A percentile compares a stretch with the other conserved stretches of the same genome.
phyloP scores from a whole-genome alignment of 129 eudicot species.

The Flaveria sonorensis region DNA sequence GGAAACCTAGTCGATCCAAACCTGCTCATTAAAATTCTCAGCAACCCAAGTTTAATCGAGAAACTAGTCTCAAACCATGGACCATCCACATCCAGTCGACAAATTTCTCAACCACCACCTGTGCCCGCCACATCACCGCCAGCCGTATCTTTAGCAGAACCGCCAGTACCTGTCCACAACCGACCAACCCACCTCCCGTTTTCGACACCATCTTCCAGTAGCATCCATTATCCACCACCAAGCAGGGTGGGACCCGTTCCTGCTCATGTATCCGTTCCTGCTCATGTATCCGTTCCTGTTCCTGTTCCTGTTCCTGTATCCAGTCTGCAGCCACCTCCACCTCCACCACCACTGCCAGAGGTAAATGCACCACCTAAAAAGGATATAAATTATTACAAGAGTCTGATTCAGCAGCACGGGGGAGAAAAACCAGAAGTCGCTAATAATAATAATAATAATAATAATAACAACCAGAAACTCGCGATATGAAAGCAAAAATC shows the following conservation, averaged over 20 bases:
- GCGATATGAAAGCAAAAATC: conserved; percentile 50
- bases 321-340: conserved; percentile 36
- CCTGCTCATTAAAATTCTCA: conserved; percentile 66
- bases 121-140: conserved; percentile 29
- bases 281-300: conserved; percentile 19
- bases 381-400: conserved; percentile 81
- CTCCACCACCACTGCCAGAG: conserved; percentile 27
- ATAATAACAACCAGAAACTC: conserved; percentile 18
- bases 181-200: conserved; percentile 44
- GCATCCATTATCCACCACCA: conserved; percentile 45
- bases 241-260: conserved; percentile 34
- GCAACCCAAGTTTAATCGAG: conserved; percentile 63
- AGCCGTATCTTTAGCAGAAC: conserved; percentile 36
- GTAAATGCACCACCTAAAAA: conserved; percentile 45
- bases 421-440: conserved; percentile 51
- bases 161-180: conserved; percentile 31
- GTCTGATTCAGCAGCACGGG: conserved; percentile 90
- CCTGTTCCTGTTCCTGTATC: conserved; percentile 4
- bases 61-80: conserved; percentile 54
- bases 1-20: conserved; percentile 63
- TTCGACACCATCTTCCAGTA: conserved; percentile 31
- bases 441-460: conserved; percentile 17
- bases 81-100: conserved; percentile 37
- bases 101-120: conserved; percentile 12
- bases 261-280: conserved; percentile 32